phyloP scores from a whole-genome alignment of 1,284 basidiomycete genomes.

The Ceratobasidium sp. region DNA sequence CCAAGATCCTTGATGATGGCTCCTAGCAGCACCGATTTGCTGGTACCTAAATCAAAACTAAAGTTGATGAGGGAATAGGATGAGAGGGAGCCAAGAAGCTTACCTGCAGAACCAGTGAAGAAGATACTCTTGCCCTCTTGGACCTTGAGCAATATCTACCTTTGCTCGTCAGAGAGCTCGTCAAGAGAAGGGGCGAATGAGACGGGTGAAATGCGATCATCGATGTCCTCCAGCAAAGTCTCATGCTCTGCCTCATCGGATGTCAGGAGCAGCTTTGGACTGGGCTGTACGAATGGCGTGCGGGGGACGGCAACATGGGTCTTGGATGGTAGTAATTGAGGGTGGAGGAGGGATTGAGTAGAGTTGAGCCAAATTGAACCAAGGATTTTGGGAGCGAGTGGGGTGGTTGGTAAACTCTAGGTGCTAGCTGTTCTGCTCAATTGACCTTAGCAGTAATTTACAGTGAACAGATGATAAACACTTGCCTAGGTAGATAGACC shows the following conservation, averaged over 20 bases:
- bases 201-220: neutral
- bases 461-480: no score
- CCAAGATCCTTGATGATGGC: constrained; percentile 65
- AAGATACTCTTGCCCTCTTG: constrained; percentile 82
- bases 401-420: no score
- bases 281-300: neutral
- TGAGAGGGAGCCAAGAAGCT: constrained; percentile 53
- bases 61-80: neutral
- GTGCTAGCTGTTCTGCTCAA: no score
- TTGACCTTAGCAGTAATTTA: no score
- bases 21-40: constrained; percentile 69
- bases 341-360: neutral
- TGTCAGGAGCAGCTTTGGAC: neutral
- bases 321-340: neutral
- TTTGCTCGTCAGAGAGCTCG: constrained; percentile 75
- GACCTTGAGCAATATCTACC: constrained; percentile 81
- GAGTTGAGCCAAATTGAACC: no score
- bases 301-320: neutral
- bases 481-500: neutral
- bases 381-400: no score
- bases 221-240: neutral
- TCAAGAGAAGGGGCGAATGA: neutral
- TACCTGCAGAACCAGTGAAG: constrained; percentile 97
- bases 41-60: constrained; percentile 60
- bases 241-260: neutral